Percentiles rank a stretch among this genome's conserved stretches.
phyloP scores from a whole-genome alignment of 768 basidiomycete genomes.

The Clitopilus passeckerianus region DNA sequence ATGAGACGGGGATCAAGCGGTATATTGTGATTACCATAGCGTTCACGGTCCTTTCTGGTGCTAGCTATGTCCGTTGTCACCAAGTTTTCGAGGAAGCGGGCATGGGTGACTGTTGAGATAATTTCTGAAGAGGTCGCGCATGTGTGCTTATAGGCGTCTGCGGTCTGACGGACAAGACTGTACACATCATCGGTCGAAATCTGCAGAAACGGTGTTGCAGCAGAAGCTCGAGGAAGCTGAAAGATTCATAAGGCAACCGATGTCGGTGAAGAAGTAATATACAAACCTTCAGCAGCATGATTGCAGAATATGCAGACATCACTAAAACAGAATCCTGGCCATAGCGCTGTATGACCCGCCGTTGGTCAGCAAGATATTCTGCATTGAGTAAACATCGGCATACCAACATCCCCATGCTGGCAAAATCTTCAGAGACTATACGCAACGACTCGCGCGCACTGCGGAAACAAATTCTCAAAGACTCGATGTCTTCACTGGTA shows the following conservation, averaged over 20 bases:
- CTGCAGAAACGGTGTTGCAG: slow-evolving; percentile 46
- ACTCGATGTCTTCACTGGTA: background rate
- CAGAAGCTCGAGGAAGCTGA: slow-evolving; percentile 63
- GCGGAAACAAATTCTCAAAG: slow-evolving; percentile 49
- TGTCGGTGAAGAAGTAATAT: background rate
- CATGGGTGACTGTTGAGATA: slow-evolving; percentile 69
- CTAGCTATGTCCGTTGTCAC: slow-evolving; percentile 60
- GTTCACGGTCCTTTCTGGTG: slow-evolving; percentile 39
- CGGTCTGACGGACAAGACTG: slow-evolving; percentile 58
- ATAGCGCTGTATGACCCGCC: slow-evolving; percentile 50
- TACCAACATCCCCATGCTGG: slow-evolving; percentile 69
- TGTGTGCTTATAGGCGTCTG: slow-evolving; percentile 75
- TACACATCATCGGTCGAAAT: slow-evolving; percentile 64
- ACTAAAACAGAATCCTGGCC: slow-evolving; percentile 80
- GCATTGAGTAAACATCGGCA: slow-evolving; percentile 1
- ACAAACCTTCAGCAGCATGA: slow-evolving; percentile 70
- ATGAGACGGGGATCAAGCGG: slow-evolving; percentile 54
- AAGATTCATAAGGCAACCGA: slow-evolving; percentile 4
- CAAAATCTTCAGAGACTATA: slow-evolving; percentile 73
- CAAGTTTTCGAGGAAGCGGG: slow-evolving; percentile 72
- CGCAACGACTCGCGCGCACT: slow-evolving; percentile 69
- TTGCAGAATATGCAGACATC: slow-evolving; percentile 84
- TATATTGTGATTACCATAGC: slow-evolving; percentile 28
- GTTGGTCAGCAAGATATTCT: background rate
- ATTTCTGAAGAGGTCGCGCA: slow-evolving; percentile 56